Evolutionary conservation across 371 early-diverging fungal species (phyloP).

Genomic region (Umbelopsis sp.): DNA sequence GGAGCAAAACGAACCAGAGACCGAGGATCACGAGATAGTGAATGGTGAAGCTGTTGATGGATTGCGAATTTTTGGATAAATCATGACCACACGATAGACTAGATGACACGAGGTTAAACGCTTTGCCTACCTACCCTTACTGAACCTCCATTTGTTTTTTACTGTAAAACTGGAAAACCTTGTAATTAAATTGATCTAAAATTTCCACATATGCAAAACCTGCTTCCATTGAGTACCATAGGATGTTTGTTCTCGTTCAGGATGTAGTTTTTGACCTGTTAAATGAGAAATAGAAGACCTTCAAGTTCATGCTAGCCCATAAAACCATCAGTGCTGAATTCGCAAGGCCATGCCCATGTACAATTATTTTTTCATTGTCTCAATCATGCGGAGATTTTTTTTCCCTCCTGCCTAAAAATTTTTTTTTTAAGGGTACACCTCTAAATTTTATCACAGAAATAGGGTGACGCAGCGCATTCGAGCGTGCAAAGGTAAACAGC

Average conservation of each 20-base stretch:
- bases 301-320: too few species aligned
- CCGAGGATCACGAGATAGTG: conserved; percentile 30
- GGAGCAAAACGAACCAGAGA: conserved; percentile 25
- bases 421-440: background rate
- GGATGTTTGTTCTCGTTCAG: too few species aligned
- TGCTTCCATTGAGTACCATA: too few species aligned
- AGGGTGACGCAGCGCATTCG: conserved; percentile 9
- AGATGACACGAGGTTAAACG: too few species aligned
- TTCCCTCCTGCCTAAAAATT: background rate
- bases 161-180: background rate
- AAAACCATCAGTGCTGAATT: too few species aligned
- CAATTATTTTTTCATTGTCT: too few species aligned
- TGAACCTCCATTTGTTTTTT: background rate
- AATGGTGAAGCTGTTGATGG: conserved; percentile 21
- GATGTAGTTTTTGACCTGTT: too few species aligned
- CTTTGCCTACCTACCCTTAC: too few species aligned
- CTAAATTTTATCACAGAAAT: background rate
- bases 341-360: too few species aligned
- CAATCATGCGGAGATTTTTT: too few species aligned
- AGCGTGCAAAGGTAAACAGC: conserved; percentile 13
- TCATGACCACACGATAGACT: background rate
- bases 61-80: conserved; percentile 46
- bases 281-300: too few species aligned
- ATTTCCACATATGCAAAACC: background rate
- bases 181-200: conserved; percentile 9